Percentiles rank a stretch among this genome's conserved stretches.
Evolutionary conservation across 2,329 filamentous ascomycete species (phyloP).

Genomic region (Cercospora sp.): DNA sequence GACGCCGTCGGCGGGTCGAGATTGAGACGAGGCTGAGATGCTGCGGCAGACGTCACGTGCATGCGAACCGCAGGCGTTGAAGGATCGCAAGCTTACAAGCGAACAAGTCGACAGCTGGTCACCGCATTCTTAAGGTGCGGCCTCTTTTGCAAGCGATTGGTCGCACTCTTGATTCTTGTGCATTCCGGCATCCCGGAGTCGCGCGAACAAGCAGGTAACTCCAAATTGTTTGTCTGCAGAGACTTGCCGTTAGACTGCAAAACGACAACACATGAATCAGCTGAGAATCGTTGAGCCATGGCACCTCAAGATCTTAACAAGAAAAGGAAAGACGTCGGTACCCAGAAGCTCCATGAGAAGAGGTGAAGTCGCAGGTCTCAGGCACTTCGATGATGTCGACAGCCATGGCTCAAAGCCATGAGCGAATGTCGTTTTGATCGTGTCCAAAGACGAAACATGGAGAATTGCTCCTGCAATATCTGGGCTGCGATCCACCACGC

Average conservation of each 20-base stretch:
- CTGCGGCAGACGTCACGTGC: background rate
- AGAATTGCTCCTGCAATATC: background rate
- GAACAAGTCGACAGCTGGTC: background rate
- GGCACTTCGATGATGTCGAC: background rate
- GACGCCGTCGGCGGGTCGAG: background rate
- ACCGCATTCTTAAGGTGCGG: background rate
- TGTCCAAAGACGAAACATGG: background rate
- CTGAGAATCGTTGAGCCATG: background rate
- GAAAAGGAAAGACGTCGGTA: background rate
- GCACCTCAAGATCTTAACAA: background rate
- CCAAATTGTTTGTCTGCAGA: background rate
- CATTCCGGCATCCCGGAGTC: background rate
- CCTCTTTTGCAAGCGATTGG: background rate
- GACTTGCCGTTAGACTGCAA: background rate
- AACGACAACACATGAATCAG: background rate
- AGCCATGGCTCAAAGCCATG: background rate
- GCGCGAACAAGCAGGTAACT: background rate
- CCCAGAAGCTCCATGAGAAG: background rate
- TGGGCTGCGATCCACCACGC: background rate
- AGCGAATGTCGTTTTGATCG: background rate
- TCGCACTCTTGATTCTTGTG: background rate
- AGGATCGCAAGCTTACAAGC: background rate
- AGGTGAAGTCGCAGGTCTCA: background rate
- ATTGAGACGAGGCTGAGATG: background rate
- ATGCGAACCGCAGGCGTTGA: background rate